These are phyloP conservation scores for Tilletiopsis washingtonensis DNA, from an alignment of 1,284 basidiomycete genomes.

Conservation along the genomic window DNA sequence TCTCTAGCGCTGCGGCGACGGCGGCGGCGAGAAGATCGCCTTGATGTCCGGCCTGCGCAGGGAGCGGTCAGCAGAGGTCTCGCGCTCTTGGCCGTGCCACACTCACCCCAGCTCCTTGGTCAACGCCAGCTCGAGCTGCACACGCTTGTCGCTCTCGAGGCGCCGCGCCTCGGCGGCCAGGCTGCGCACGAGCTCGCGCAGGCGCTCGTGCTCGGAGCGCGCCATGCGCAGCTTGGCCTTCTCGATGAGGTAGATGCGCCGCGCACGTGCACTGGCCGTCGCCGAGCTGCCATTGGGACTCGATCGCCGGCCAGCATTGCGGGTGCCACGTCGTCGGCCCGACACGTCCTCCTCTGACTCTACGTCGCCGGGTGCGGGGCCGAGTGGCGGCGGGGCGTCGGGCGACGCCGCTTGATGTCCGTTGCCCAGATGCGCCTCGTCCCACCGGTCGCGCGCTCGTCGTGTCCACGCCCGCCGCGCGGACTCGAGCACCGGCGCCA, in stretches of 20 bases:
- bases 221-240: conserved; percentile 33
- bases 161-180: conserved; percentile 12
- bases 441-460: conserved; percentile 19
- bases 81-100: too few relatives aligned
- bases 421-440: too few relatives aligned
- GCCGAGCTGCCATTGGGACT: background rate
- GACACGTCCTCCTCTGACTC: background rate
- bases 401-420: too few relatives aligned
- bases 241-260: conserved; percentile 32
- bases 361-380: background rate
- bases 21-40: too few relatives aligned
- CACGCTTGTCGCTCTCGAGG: too few relatives aligned
- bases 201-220: conserved; percentile 17
- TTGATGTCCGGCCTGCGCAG: too few relatives aligned
- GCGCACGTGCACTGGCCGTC: conserved; percentile 1
- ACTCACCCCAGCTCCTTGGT: too few relatives aligned
- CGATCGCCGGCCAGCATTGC: background rate
- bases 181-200: conserved; percentile 10
- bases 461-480: conserved; percentile 19
- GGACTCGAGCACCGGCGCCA: conserved; percentile 6
- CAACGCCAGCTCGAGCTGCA: too few relatives aligned
- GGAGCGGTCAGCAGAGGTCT: too few relatives aligned
- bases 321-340: background rate
- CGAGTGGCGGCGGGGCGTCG: too few relatives aligned
- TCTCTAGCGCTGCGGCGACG: too few relatives aligned